A percentile compares a stretch with the other conserved stretches of the same genome.
Conservation (phyloP, 78 protist genomes). For the Neovahlkampfia damariscottae region DNA sequence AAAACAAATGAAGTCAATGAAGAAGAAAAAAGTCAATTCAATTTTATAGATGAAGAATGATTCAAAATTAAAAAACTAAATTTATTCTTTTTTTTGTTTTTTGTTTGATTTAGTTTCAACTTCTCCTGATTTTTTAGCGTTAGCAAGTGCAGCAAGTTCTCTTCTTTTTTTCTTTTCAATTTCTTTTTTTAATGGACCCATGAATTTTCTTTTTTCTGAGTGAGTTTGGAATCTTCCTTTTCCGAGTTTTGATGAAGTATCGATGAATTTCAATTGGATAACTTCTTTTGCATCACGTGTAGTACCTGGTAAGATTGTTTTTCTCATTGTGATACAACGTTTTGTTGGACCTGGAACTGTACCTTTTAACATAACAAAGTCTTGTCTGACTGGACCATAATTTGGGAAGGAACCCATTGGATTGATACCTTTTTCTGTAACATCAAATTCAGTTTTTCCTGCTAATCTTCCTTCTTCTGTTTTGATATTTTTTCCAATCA, state of each 20-base stretch:
- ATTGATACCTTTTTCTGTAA: conserved; percentile 96
- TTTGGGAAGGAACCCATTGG: conserved; percentile 99
- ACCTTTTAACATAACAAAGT: conserved; percentile 93
- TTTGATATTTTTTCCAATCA: conserved; percentile 60
- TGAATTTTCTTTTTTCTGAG: conserved; percentile 80
- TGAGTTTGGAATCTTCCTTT: conserved; percentile 99
- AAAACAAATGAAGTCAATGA: too few species aligned
- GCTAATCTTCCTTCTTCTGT: conserved; percentile 35
- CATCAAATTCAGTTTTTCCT: conserved; percentile 94
- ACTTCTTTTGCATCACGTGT: conserved; percentile 72
- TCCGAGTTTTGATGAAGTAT: conserved; percentile 98
- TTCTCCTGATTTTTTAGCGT: not conserved
- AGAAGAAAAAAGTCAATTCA: too few species aligned
- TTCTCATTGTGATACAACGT: conserved; percentile 87
- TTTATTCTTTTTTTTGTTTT: too few species aligned
- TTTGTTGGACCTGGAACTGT: conserved; percentile 77
- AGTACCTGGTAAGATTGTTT: not conserved
- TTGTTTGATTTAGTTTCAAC: too few species aligned
- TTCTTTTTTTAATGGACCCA: conserved; percentile 70
- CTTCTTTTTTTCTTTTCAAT: not conserved
- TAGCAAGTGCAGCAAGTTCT: not conserved
- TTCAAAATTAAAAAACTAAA: too few species aligned
- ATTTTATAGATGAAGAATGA: too few species aligned
- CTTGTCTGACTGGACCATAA: conserved; percentile 93
- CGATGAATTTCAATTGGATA: conserved; percentile 96